Evolutionary conservation across 768 basidiomycete genomes (phyloP).

Genomic region (Tricholoma furcatifolium): DNA sequence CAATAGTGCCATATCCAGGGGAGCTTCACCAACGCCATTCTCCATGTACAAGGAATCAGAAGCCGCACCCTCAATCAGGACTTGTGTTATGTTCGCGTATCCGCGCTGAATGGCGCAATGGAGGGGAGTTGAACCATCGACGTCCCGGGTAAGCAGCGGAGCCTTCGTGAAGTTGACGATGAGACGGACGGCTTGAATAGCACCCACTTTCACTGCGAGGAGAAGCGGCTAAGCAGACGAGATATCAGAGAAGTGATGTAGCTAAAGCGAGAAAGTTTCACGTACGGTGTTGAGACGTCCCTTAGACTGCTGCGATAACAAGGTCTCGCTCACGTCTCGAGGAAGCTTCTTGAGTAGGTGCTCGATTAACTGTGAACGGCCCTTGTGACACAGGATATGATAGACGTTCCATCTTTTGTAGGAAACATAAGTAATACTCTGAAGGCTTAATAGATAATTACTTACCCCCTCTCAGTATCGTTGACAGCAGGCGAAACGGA

Average conservation of each 20-base stretch:
- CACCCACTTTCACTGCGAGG: constrained; percentile 42
- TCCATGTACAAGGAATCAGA: constrained; percentile 42
- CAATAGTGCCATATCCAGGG: constrained; percentile 35
- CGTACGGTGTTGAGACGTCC: constrained; percentile 45
- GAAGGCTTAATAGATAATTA: neutral
- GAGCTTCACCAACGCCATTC: constrained; percentile 47
- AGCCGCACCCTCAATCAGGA: constrained; percentile 38
- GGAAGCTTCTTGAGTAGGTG: constrained; percentile 51
- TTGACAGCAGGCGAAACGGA: constrained; percentile 42
- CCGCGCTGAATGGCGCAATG: constrained; percentile 43
- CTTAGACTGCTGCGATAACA: constrained; percentile 48
- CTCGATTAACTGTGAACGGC: constrained; percentile 31
- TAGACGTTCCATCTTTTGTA: constrained; percentile 57
- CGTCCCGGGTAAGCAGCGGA: constrained; percentile 39
- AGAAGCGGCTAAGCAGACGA: constrained; percentile 45
- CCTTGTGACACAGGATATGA: constrained; percentile 40
- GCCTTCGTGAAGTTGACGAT: constrained; percentile 38
- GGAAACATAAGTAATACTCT: no score
- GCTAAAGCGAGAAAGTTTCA: neutral
- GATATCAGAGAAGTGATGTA: neutral
- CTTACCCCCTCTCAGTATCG: constrained; percentile 44
- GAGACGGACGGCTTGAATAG: constrained; percentile 27
- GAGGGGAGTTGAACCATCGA: constrained; percentile 49
- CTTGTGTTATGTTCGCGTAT: constrained; percentile 32
- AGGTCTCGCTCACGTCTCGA: constrained; percentile 39